These are phyloP conservation scores for Penicillium decumbens DNA, from an alignment of 2,329 filamentous ascomycete genomes.

Conservation along the genomic window DNA sequence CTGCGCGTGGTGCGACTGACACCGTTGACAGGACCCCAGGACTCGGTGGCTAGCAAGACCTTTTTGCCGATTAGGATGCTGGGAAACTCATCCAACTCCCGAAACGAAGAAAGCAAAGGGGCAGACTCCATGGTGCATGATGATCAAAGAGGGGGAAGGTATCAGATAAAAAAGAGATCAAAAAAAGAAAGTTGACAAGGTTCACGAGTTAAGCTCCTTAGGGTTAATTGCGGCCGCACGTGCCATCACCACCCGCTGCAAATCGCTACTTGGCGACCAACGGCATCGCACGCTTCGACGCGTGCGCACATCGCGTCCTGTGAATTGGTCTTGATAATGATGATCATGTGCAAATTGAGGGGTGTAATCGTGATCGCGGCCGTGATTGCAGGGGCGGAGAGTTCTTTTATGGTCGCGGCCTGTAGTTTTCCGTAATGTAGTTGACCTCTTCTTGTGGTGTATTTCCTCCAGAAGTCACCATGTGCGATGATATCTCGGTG, in stretches of 20 bases:
- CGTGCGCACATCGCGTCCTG: slow-evolving; percentile 11
- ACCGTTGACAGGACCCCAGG: slow-evolving; percentile 68
- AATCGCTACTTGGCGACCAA: slow-evolving; percentile 12
- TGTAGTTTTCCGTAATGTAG: neutral
- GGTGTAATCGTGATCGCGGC: neutral
- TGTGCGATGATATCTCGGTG: slow-evolving; percentile 15
- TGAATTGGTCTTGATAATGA: neutral
- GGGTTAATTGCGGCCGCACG: slow-evolving; percentile 7
- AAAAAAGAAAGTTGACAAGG: neutral
- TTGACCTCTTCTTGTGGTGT: neutral
- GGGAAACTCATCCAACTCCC: slow-evolving; percentile 35
- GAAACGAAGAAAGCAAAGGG: slow-evolving; percentile 10
- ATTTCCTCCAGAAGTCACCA: neutral
- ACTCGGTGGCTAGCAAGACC: slow-evolving; percentile 65
- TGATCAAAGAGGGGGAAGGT: neutral
- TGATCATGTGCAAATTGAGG: neutral
- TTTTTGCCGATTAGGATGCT: slow-evolving; percentile 54
- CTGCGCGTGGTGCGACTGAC: slow-evolving; percentile 66
- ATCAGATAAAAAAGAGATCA: neutral
- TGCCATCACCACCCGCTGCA: slow-evolving; percentile 13
- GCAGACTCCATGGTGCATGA: slow-evolving; percentile 13
- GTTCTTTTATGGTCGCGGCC: neutral
- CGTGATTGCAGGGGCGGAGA: neutral
- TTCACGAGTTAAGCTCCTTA: neutral
- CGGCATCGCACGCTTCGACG: slow-evolving; percentile 7